Conservation (phyloP, 1,284 basidiomycete species). For the Ustilago xerochloae region DNA sequence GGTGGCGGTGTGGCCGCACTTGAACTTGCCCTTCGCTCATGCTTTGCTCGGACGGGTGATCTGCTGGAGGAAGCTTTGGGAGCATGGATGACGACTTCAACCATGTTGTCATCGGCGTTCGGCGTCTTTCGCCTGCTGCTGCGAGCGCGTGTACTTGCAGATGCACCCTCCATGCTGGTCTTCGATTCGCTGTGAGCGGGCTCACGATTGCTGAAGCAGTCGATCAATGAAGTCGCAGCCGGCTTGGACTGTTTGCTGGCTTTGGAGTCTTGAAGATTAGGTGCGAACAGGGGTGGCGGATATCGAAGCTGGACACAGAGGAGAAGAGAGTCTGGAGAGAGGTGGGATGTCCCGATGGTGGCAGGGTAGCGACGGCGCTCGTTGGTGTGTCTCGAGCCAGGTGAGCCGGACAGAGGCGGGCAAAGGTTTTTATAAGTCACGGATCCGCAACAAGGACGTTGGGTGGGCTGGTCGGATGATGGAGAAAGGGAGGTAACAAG, state of each 20-base stretch:
- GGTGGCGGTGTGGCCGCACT: conserved; percentile 6
- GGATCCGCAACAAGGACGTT: too few relatives aligned
- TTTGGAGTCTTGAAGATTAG: too few relatives aligned
- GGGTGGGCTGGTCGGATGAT: background rate
- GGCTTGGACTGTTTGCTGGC: too few relatives aligned
- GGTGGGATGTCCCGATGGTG: too few relatives aligned
- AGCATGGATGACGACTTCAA: conserved; percentile 5
- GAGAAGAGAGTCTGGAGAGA: too few relatives aligned
- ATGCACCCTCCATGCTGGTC: conserved; percentile 13
- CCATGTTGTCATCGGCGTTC: background rate
- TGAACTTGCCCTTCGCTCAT: conserved; percentile 9
- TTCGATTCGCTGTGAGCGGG: too few relatives aligned
- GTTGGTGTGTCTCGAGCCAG: background rate
- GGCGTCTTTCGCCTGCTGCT: conserved; percentile 14
- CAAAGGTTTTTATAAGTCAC: too few relatives aligned
- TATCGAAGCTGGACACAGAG: too few relatives aligned
- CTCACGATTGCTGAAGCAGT: too few relatives aligned
- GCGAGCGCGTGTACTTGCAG: conserved; percentile 2
- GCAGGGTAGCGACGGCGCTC: too few relatives aligned
- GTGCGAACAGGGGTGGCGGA: too few relatives aligned
- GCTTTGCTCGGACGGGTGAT: background rate
- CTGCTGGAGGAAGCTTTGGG: conserved; percentile 12
- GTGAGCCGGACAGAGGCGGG: too few relatives aligned
- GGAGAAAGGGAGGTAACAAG: background rate
- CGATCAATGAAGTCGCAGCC: background rate